These are phyloP conservation scores for Pleurotus citrinopileatus DNA, from an alignment of 768 basidiomycete species.

Conservation along the genomic window DNA sequence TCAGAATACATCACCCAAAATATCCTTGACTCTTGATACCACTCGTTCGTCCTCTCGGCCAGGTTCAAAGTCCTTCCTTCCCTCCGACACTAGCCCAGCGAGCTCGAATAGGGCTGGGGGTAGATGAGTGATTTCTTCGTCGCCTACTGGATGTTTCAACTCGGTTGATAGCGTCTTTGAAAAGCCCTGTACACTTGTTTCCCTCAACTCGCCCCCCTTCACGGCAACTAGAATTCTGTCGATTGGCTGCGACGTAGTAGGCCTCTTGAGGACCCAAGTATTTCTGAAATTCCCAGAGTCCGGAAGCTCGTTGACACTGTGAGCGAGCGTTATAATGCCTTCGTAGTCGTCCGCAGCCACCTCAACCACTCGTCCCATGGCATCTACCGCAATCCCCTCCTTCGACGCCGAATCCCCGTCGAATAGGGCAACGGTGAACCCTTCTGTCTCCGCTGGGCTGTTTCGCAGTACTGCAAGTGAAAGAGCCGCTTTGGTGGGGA, in stretches of 20 bases:
- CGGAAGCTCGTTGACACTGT: constrained; percentile 21
- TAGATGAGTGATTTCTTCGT: constrained; percentile 22
- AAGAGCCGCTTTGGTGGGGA: constrained; percentile 24
- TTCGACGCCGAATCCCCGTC: constrained; percentile 9
- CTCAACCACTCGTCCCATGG: constrained; percentile 25
- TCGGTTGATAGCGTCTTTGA: constrained; percentile 22
- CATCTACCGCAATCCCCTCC: constrained; percentile 26
- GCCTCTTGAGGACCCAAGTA: constrained; percentile 30
- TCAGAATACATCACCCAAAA: constrained; percentile 15
- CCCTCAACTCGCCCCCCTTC: constrained; percentile 15
- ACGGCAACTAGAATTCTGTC: constrained; percentile 27
- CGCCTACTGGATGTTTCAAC: constrained; percentile 23
- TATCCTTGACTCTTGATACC: constrained; percentile 1
- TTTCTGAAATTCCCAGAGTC: constrained; percentile 27
- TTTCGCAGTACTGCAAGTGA: constrained; percentile 30
- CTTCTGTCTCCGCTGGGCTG: constrained; percentile 29
- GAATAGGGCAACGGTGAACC: constrained; percentile 35
- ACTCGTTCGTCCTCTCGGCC: not conserved
- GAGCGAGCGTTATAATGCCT: constrained; percentile 24
- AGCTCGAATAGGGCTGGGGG: constrained; percentile 29
- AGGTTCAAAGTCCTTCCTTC: constrained; percentile 20
- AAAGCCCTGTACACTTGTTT: constrained; percentile 35
- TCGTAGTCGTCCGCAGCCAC: constrained; percentile 23
- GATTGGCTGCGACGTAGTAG: constrained; percentile 29
- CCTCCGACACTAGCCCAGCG: constrained; percentile 30